Evolutionary conservation across 768 basidiomycete species (phyloP).

Genomic region (Omphalotus guepiniiformis): DNA sequence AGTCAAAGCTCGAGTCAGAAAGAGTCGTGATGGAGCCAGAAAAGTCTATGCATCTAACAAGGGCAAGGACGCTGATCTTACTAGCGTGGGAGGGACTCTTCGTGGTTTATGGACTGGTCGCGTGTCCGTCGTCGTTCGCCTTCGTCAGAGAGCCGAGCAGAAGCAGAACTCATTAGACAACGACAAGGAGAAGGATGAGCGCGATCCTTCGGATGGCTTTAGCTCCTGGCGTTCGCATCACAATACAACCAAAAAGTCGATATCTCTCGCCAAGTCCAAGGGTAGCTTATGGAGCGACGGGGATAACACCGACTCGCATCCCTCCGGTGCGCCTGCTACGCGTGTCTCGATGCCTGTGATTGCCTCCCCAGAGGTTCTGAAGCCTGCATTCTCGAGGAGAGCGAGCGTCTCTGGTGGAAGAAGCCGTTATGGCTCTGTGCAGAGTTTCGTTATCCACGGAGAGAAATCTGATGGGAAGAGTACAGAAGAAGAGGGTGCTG

Average conservation of each 20-base stretch:
- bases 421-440: slow-evolving; percentile 3
- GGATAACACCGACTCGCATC: slow-evolving; percentile 6
- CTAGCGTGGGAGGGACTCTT: slow-evolving; percentile 6
- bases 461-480: slow-evolving; percentile 6
- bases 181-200: slow-evolving; percentile 14
- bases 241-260: neutral
- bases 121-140: slow-evolving; percentile 1
- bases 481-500: slow-evolving; percentile 16
- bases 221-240: slow-evolving; percentile 1
- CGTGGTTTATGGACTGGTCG: slow-evolving; percentile 12
- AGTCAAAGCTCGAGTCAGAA: slow-evolving; percentile 2
- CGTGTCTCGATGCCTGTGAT: neutral
- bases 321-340: neutral
- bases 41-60: slow-evolving; percentile 16
- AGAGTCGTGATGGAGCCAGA: neutral
- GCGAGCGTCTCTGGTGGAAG: slow-evolving; percentile 1
- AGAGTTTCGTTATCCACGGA: neutral
- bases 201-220: neutral
- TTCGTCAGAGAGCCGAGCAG: slow-evolving; percentile 7
- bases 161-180: neutral
- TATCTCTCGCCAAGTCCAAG: no score
- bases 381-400: neutral
- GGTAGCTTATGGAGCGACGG: slow-evolving; percentile 9
- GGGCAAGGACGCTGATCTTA: slow-evolving; percentile 17
- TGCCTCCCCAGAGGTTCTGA: neutral